A percentile compares a stretch with the other conserved stretches of the same genome.
phyloP scores from a whole-genome alignment of 2,329 filamentous ascomycete genomes.

The Beauveria medogensis region DNA sequence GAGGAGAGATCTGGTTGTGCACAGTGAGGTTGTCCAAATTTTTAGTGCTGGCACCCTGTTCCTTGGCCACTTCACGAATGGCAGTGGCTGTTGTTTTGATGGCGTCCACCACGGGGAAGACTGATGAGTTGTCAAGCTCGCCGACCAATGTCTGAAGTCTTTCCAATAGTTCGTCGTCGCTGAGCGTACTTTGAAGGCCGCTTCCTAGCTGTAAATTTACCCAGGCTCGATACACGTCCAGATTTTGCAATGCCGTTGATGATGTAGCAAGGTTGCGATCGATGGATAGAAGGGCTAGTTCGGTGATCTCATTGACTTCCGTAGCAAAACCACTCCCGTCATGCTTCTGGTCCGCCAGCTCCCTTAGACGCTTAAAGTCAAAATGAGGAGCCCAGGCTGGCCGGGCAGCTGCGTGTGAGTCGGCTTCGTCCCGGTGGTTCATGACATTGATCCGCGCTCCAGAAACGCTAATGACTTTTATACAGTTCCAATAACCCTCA shows the following conservation, averaged over 20 bases:
- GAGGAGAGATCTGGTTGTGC: neutral
- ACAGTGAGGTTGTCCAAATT: neutral
- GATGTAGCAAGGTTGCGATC: neutral
- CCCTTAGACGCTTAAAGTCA: neutral
- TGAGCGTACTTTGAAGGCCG: neutral
- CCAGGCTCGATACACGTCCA: neutral
- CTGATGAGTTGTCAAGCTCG: neutral
- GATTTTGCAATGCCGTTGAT: neutral
- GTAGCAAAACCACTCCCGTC: neutral
- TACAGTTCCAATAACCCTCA: neutral
- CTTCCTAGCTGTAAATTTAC: neutral
- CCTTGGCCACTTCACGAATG: neutral
- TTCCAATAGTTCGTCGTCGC: neutral
- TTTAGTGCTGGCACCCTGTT: neutral
- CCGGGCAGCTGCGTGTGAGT: neutral
- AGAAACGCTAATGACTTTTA: neutral
- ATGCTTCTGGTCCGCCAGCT: neutral
- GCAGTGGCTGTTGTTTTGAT: neutral
- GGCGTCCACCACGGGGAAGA: neutral
- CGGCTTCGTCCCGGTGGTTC: neutral
- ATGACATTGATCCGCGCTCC: neutral
- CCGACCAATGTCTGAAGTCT: neutral
- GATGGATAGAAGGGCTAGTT: neutral
- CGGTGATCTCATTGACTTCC: neutral
- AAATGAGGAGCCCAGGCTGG: neutral